Conservation (phyloP, 1,284 basidiomycete genomes). For the Sphaerobolus stellatus region DNA sequence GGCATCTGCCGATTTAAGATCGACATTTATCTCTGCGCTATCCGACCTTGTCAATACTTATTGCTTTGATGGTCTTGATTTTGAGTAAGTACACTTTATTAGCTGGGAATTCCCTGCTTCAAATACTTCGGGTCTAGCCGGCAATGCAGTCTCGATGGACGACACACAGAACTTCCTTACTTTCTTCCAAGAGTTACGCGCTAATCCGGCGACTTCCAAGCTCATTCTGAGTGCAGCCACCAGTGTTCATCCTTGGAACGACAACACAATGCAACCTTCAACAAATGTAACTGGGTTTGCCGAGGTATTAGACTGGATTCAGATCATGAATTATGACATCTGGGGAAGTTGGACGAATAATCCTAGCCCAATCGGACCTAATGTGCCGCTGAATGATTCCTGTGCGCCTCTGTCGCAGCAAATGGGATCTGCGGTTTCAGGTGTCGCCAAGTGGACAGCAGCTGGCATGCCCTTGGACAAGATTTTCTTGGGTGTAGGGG, state of each 20-base stretch:
- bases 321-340: conserved; percentile 89
- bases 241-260: conserved; percentile 66
- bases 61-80: conserved; percentile 79
- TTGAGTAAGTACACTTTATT: conserved; percentile 62
- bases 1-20: conserved; percentile 56
- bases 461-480: conserved; percentile 80
- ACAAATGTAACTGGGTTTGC: conserved; percentile 71
- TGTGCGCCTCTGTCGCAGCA: conserved; percentile 64
- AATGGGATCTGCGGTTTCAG: conserved; percentile 72
- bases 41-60: conserved; percentile 60
- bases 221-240: conserved; percentile 76
- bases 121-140: conserved; percentile 65
- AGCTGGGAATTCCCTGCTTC: conserved; percentile 95
- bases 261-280: conserved; percentile 53
- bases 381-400: conserved; percentile 77
- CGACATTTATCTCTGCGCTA: conserved; percentile 67
- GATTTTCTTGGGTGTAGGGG: conserved; percentile 79
- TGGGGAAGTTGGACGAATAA: conserved; percentile 59
- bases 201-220: conserved; percentile 50
- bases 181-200: conserved; percentile 73
- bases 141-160: conserved; percentile 60
- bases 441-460: conserved; percentile 68
- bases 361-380: conserved; percentile 67
- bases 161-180: conserved; percentile 74
- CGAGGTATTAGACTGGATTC: conserved; percentile 72